phyloP scores from a whole-genome alignment of 1,139 yeast species.

The Spathaspora sp. region DNA sequence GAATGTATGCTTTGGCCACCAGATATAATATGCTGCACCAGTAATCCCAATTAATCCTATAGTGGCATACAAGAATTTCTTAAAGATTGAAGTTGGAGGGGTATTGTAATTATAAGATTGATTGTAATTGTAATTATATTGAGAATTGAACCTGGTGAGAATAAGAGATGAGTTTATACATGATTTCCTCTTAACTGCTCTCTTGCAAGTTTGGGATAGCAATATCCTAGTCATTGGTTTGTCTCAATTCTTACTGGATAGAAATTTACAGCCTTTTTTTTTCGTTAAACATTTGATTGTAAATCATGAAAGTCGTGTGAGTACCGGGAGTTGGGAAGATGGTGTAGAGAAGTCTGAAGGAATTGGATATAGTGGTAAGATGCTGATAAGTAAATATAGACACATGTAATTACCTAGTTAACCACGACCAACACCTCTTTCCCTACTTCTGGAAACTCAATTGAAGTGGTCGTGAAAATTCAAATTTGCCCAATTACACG shows the following conservation, averaged over 20 bases:
- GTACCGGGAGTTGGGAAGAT: background rate
- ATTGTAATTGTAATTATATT: slow-evolving; percentile 8
- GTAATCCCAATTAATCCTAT: slow-evolving; percentile 32
- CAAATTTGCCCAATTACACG: too few relatives aligned
- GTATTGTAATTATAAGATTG: slow-evolving; percentile 8
- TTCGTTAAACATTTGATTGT: background rate
- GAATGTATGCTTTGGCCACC: slow-evolving; percentile 62
- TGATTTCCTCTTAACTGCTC: background rate
- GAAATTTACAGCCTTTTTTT: background rate
- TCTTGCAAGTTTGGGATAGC: background rate
- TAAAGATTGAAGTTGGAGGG: slow-evolving; percentile 19
- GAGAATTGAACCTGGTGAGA: background rate
- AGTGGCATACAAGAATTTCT: slow-evolving; percentile 21
- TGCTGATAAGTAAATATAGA: too few relatives aligned
- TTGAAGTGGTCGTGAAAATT: too few relatives aligned
- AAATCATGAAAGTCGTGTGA: background rate
- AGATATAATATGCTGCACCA: slow-evolving; percentile 47
- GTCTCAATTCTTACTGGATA: background rate
- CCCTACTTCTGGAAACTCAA: too few relatives aligned
- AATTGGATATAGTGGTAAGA: too few relatives aligned
- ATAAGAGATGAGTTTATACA: background rate
- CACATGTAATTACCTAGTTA: too few relatives aligned
- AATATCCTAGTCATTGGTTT: background rate
- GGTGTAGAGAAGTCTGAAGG: too few relatives aligned
- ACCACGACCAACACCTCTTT: too few relatives aligned